These are phyloP conservation scores for Crithidia mellificae DNA, from an alignment of 208 protist genomes.

Conservation along the genomic window DNA sequence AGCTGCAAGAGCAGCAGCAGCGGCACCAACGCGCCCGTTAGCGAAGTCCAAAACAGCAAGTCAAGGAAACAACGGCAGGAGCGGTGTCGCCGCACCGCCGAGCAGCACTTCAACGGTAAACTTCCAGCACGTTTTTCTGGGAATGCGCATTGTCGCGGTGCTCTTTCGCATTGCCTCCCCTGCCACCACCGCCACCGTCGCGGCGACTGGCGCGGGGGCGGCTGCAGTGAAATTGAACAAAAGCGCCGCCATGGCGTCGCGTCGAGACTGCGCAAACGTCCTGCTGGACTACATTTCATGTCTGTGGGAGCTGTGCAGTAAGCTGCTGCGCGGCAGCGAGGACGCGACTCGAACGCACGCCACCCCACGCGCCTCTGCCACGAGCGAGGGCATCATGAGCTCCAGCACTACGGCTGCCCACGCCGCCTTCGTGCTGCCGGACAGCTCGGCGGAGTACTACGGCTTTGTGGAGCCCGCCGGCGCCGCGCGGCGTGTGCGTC, in stretches of 20 bases:
- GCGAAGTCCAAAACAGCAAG: no score
- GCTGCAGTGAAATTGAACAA: constrained; percentile 8
- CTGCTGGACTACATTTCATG: constrained; percentile 74
- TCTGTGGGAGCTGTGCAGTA: constrained; percentile 50
- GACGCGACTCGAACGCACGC: no score
- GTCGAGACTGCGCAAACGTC: constrained; percentile 44
- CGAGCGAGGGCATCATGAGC: no score
- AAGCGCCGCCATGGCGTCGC: constrained; percentile 16
- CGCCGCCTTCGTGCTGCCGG: constrained; percentile 31
- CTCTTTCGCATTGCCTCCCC: constrained; percentile 19
- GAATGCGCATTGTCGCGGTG: constrained; percentile 29
- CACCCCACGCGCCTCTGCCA: no score
- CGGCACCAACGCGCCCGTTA: neutral
- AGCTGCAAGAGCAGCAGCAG: neutral
- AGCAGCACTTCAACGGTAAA: no score
- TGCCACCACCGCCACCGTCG: neutral
- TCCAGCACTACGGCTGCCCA: neutral
- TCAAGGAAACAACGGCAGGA: no score
- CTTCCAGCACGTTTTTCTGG: constrained; percentile 32
- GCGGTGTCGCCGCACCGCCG: no score
- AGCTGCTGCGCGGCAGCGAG: constrained; percentile 10
- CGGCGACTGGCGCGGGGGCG: neutral
- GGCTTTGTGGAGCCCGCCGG: constrained; percentile 36
- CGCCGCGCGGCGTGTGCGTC: constrained; percentile 29
- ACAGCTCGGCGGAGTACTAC: constrained; percentile 38